Evolutionary conservation across 1,284 basidiomycete species (phyloP), one percentile per base, ranked within the genome.

Genomic region (Cutaneotrichosporon dermatis): DNA sequence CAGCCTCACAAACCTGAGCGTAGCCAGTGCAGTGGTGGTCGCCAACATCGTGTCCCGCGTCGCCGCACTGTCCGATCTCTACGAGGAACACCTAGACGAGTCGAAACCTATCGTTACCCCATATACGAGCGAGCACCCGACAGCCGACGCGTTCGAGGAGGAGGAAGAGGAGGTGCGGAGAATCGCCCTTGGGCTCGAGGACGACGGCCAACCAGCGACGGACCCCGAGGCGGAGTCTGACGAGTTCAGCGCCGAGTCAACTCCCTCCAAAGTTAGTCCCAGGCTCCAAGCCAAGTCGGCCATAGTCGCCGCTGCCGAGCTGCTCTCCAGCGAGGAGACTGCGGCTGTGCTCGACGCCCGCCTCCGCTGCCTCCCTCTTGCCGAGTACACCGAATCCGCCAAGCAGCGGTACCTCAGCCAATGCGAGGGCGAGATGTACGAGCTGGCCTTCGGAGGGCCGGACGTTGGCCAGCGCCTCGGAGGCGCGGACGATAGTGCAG

Each of bases 361-460:
- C 16, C 54, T 71, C 7, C 57, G 57, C 12, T 63, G 69, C 8
- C 45, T 72, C 8, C 65, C 68, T 1, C 35, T 51, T 1, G 66
- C 67, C 4, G 54, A 40, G 4, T 72, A 73, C 37, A 64, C 53
- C 12, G 77, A 79, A 55, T 69, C 70, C 1, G 63, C 66, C 1
- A 59, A 66, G 9, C 77, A 79, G 61, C 65, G 36, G 9, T 63
- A 56, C 8, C 55, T 77, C 16, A 74, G 74, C 0, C 45, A 55
- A 2, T 60, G 61, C 49, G 77, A 79, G 62, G 69, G 70, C 2
- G 51, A 59, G 25, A 65, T 75, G 48, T 66, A 68, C 54, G 58
- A 62, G 4, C 25, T 49, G 2, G 57, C 67, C 10, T 60, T 59
- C 15, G 54, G 50, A 39, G 6, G 25, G 6, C 39, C 39, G 39